Evolutionary conservation across 2,329 filamentous ascomycete species (phyloP), one percentile per base, ranked within the genome.

Genomic region (Fusarium caatingaense): DNA sequence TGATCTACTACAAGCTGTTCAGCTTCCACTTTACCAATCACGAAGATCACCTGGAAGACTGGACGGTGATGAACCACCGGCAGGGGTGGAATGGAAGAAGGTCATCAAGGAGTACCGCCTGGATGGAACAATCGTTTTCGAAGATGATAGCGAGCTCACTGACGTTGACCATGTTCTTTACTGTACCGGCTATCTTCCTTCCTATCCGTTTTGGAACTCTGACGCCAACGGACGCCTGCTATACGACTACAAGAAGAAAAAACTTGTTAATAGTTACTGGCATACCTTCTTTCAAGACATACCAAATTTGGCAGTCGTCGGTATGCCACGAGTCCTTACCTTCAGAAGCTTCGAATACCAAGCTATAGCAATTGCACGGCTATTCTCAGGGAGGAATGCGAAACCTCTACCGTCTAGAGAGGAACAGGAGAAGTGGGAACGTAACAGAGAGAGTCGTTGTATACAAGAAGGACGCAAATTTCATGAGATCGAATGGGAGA

Each of bases 291-390:
- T 86, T 51, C 81, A 78, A 2, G 80, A 83, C 23, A 82, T 83
- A 42, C 75, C 80, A 0, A 85, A 83, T 0, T 76, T 89, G 0
- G 87, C 80, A 0, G 77, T 87, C 13, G 80, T 88, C 0, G 87
- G 87, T 0, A 72, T 87, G 8, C 86, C 85, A 3, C 81, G 85
- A 1, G 82, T 83, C 0, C 73, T 86, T 15, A 87, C 85, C 0
- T 88, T 87, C 60, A 76, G 86, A 9, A 84, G 83, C 37, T 87
- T 87, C 64, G 86, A 88, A 72, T 88, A 88, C 64, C 86, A 88
- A 72, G 85, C 84, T 3, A 78, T 87, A 42, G 85, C 86, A 2
- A 75, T 88, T 1, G 85, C 86, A 5, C 78, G 86, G 4, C 69
- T 86, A 0, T 87, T 83, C 69, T 76, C 85, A 0, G 78, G 78